Base-by-base conservation (phyloP, 768 basidiomycete species). In the Lentinula aciculospora region DNA sequence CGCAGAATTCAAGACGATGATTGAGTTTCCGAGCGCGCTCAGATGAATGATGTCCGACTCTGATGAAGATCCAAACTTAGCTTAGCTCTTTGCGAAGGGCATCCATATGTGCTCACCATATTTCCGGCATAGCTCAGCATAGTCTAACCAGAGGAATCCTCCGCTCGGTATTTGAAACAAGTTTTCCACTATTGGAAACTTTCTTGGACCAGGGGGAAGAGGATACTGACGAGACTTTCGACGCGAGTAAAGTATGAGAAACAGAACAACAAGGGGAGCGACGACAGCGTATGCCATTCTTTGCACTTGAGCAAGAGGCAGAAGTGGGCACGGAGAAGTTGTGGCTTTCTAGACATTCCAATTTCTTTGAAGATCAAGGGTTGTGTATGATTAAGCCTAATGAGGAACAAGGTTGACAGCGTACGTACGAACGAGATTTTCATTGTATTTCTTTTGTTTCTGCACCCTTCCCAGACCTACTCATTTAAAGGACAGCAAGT, bases 1-100 rank as follows among this genome's bases (percentile, higher is more conserved):
- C 48, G 62, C 57, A 8, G 68, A 70, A 57, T 70, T 74, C 39
- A 75, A 59, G 23, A 75, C 58, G 54, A 73, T 64, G n/a, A 70
- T 62, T n/a, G 65, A 64, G n/a, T 60, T 65, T 12, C 66, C 66
- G 32, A 66, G 56, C 10, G 65, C 62, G 29, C 65, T 48, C 3
- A 69, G 51, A 53, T 68, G 67, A 21, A 69, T 62, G 39, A 68
- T 63, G 42, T 66, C 66, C n/a, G 64, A 64, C 36, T 60, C 67
- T 68, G 46, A n/a, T 17, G 19, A 9, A 13, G 4, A 9, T 15
- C n/a, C 19, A n/a, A 2, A 31, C 7, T 6, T 9, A 34, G 25
- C 17, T 39, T 32, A 21, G 3, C 5, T 10, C 31, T 31, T 51
- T 17, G 13, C 21, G 3, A 34, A 28, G 9, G 25, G 34, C 19